These are phyloP conservation scores for Nakazawaea ambrosiae DNA, from an alignment of 805 yeast genomes.

Conservation along the genomic window DNA sequence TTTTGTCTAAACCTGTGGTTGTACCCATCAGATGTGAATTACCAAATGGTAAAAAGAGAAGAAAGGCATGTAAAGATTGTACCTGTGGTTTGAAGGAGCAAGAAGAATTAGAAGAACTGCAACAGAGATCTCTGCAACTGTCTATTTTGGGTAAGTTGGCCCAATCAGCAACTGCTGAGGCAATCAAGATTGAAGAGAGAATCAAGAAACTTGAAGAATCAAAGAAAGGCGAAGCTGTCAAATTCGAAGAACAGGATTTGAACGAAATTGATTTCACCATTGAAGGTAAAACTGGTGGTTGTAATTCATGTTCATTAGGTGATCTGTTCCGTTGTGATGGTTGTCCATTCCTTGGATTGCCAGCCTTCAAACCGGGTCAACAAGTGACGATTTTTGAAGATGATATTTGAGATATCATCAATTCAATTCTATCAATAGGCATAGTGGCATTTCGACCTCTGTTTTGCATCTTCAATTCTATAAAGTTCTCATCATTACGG, in stretches of 20 bases:
- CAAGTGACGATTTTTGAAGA: constrained; percentile 34
- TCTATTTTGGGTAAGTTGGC: constrained; percentile 40
- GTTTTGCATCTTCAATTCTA: too few species aligned
- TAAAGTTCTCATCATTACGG: too few species aligned
- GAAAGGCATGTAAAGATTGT: constrained; percentile 97
- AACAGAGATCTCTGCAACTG: constrained; percentile 36
- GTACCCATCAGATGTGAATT: constrained; percentile 55
- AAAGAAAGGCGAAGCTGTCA: constrained; percentile 27
- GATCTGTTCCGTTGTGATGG: constrained; percentile 99
- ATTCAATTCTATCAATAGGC: background rate
- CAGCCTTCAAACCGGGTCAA: constrained; percentile 98
- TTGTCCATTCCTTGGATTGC: constrained; percentile 94
- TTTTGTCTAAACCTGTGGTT: constrained; percentile 29
- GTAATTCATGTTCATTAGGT: constrained; percentile 95
- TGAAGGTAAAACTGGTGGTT: constrained; percentile 96
- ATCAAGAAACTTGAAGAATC: constrained; percentile 23
- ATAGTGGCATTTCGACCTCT: too few species aligned
- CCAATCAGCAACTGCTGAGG: constrained; percentile 44
- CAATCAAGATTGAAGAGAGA: constrained; percentile 45
- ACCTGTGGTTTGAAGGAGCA: constrained; percentile 92
- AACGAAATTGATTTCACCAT: constrained; percentile 92
- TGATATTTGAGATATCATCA: constrained; percentile 5
- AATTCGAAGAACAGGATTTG: constrained; percentile 60
- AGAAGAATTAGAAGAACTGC: constrained; percentile 58
- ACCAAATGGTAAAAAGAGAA: constrained; percentile 51